Conservation (phyloP, 345 rosid species). For the Cardamine occulta region DNA sequence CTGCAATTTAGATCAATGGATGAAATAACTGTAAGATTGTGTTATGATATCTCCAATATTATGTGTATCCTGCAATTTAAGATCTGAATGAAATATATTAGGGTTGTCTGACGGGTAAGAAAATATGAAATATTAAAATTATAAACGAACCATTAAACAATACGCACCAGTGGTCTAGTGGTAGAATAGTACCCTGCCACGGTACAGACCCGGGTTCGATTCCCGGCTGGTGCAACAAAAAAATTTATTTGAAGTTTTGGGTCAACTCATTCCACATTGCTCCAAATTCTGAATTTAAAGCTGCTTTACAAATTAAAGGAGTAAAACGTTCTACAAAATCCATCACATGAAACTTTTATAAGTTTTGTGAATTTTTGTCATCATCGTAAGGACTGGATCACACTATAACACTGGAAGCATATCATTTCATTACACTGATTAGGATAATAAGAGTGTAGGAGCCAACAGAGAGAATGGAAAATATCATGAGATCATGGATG, state of each 20-base stretch:
- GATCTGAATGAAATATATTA: no score
- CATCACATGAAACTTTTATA: constrained; percentile 9
- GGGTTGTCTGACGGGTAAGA: no score
- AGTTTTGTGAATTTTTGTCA: not conserved
- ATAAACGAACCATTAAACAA: fast-evolving
- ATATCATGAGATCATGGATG: constrained; percentile 25
- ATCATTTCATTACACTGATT: constrained; percentile 22
- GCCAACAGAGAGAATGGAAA: constrained; percentile 11
- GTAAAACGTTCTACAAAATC: not conserved
- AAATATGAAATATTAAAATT: no score
- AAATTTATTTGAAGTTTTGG: no score
- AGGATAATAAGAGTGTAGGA: constrained; percentile 4
- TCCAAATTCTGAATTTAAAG: not conserved
- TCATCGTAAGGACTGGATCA: constrained; percentile 19
- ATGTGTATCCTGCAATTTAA: not conserved
- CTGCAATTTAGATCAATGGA: not conserved
- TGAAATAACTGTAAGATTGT: not conserved
- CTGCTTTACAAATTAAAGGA: not conserved
- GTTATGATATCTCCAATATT: not conserved
- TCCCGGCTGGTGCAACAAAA: constrained; percentile 89
- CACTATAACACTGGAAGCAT: constrained; percentile 23
- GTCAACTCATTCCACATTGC: no score
- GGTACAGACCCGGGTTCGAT: constrained; percentile 88
- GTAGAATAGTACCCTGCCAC: constrained; percentile 76
- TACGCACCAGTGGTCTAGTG: constrained; percentile 58